These are phyloP conservation scores for Thymus mandschuricus DNA, from an alignment of 257 asterid species.

Conservation along the genomic window DNA sequence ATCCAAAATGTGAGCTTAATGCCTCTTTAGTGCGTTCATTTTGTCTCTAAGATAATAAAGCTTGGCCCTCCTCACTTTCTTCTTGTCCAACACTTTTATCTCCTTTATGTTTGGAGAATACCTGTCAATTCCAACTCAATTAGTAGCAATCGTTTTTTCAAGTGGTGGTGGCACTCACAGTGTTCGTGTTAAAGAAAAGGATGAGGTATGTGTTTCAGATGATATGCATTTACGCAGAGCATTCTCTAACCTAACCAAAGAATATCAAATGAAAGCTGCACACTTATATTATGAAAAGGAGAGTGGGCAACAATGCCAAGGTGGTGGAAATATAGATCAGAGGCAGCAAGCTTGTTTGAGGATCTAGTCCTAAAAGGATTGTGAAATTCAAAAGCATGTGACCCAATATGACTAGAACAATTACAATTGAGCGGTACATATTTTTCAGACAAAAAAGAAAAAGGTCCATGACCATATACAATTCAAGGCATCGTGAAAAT, in stretches of 20 bases:
- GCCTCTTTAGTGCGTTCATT: constrained; percentile 87
- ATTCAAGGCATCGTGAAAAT: constrained; percentile 6
- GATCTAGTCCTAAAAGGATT: neutral
- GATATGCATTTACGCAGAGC: neutral
- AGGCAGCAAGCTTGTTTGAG: constrained; percentile 4
- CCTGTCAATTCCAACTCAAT: constrained; percentile 52
- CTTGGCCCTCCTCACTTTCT: constrained; percentile 97
- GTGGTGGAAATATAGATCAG: neutral
- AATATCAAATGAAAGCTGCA: neutral
- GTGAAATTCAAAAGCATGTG: neutral
- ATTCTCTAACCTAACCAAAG: no score
- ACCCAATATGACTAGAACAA: neutral
- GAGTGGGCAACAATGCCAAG: neutral
- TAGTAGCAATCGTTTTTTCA: constrained; percentile 23
- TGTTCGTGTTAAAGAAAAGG: neutral
- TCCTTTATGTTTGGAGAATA: constrained; percentile 97
- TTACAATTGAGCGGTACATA: neutral
- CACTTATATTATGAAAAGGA: constrained; percentile 13
- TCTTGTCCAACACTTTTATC: constrained; percentile 88
- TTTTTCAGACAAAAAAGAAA: neutral
- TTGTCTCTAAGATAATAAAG: constrained; percentile 90
- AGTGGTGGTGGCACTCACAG: neutral
- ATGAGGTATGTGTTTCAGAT: constrained; percentile 12
- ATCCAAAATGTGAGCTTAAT: constrained; percentile 38
- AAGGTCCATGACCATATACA: neutral